Percentiles rank a stretch among this genome's conserved stretches.
Evolutionary conservation across 176 grass and related monocot species (phyloP).

Genomic region (Oryza officinalis): DNA sequence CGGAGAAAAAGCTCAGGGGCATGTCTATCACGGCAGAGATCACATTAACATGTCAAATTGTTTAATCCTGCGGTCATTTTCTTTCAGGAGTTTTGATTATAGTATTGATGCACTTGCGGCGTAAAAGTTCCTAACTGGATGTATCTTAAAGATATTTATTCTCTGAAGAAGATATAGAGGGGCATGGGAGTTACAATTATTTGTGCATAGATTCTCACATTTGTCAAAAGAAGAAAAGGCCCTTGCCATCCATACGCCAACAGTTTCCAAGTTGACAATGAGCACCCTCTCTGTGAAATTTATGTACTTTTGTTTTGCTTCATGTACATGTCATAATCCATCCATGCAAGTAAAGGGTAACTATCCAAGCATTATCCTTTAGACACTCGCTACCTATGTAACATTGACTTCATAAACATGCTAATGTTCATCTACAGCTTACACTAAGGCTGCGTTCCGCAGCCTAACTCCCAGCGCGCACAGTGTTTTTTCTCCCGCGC

Average conservation of each 20-base stretch:
- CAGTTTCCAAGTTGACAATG: constrained; percentile 1
- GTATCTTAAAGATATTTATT: constrained; percentile 50
- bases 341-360: neutral
- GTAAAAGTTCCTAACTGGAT: constrained; percentile 24
- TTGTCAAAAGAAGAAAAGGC: constrained; percentile 47
- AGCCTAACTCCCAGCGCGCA: too few relatives aligned
- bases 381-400: neutral
- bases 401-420: neutral
- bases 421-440: neutral
- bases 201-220: constrained; percentile 43
- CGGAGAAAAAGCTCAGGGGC: neutral
- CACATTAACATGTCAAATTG: constrained; percentile 24
- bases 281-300: neutral
- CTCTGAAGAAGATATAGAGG: constrained; percentile 31
- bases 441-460: too few relatives aligned
- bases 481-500: too few relatives aligned
- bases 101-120: constrained; percentile 30
- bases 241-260: constrained; percentile 21
- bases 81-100: constrained; percentile 26
- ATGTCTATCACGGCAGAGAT: constrained; percentile 9
- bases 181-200: constrained; percentile 2
- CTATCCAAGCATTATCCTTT: neutral
- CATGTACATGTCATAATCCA: neutral
- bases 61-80: constrained; percentile 12
- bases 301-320: neutral